Percentiles rank a stretch among this genome's conserved stretches.
These are phyloP conservation scores for Bothriochloa decipiens DNA, from an alignment of 176 grass and related monocot species.

Conservation along the genomic window DNA sequence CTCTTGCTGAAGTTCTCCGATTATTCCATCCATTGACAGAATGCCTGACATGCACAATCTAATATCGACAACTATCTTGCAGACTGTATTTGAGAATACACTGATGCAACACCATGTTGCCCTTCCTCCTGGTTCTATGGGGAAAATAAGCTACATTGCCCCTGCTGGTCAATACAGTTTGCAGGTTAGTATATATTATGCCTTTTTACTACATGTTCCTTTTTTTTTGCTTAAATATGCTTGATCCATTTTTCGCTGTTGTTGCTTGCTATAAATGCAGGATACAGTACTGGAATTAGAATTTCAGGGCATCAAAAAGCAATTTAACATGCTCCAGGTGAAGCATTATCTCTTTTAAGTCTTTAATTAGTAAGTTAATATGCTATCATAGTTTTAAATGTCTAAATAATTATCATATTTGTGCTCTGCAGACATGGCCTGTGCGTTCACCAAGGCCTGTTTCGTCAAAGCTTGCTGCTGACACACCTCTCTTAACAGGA, in stretches of 20 bases:
- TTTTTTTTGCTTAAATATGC: conserved; percentile 6
- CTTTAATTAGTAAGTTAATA: conserved; percentile 1
- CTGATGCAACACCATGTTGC: conserved; percentile 78
- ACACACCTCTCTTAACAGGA: conserved; percentile 87
- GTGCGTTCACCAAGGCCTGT: not conserved
- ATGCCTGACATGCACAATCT: not conserved
- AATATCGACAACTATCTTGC: conserved; percentile 1
- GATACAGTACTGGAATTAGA: conserved; percentile 83
- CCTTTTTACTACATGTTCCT: not conserved
- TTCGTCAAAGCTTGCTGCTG: conserved; percentile 14
- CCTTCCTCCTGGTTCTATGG: conserved; percentile 89
- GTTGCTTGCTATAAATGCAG: conserved; percentile 48
- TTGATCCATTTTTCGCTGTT: not conserved
- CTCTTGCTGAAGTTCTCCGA: conserved; percentile 8
- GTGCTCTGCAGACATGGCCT: conserved; percentile 1
- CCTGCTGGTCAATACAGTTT: conserved; percentile 83
- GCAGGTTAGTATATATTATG: conserved; percentile 49
- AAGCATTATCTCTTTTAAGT: conserved; percentile 30
- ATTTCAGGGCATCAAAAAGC: conserved; percentile 84
- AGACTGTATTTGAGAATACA: conserved; percentile 78
- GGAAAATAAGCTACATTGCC: conserved; percentile 71
- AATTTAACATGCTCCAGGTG: conserved; percentile 90
- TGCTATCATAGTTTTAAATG: conserved; percentile 19
- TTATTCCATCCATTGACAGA: not conserved
- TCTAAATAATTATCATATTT: conserved; percentile 29